Percentiles rank a stretch among this genome's conserved stretches.
Conservation (phyloP, 768 basidiomycete genomes). For the Tulasnella sp. region DNA sequence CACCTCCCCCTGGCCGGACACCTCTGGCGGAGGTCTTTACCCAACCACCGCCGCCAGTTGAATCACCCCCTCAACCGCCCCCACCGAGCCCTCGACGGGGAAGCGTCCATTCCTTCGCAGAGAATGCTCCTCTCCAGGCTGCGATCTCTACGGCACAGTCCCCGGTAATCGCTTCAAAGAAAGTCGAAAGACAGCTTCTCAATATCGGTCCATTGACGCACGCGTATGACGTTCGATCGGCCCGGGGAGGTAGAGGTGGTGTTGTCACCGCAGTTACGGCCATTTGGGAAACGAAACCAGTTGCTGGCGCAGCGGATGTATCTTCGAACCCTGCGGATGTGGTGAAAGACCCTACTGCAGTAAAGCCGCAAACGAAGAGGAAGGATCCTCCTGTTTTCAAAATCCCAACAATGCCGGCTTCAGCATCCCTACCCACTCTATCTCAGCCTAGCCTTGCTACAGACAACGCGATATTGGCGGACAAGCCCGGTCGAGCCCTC, state of each 20-base stretch:
- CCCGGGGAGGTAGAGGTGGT: conserved; percentile 69
- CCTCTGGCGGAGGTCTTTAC: conserved; percentile 6
- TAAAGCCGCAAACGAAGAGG: background rate
- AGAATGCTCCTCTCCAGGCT: conserved; percentile 9
- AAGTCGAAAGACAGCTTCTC: background rate
- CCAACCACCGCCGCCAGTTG: background rate
- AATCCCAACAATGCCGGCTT: conserved; percentile 13
- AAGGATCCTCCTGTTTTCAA: conserved; percentile 14
- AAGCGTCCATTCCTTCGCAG: background rate
- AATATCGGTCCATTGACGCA: background rate
- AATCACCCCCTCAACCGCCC: background rate
- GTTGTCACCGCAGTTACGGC: conserved; percentile 64
- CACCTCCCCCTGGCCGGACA: background rate
- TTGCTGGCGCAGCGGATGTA: background rate
- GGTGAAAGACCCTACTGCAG: background rate
- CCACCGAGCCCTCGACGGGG: background rate
- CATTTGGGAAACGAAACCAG: conserved; percentile 45
- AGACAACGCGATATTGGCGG: background rate
- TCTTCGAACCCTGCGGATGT: background rate
- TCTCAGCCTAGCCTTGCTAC: background rate
- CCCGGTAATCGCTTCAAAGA: conserved; percentile 2
- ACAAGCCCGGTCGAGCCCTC: background rate
- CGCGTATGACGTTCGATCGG: conserved; percentile 61
- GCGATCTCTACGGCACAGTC: conserved; percentile 1
- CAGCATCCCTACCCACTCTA: background rate